Base-by-base conservation (phyloP, 768 basidiomycete genomes). In the Phaffia australis region DNA sequence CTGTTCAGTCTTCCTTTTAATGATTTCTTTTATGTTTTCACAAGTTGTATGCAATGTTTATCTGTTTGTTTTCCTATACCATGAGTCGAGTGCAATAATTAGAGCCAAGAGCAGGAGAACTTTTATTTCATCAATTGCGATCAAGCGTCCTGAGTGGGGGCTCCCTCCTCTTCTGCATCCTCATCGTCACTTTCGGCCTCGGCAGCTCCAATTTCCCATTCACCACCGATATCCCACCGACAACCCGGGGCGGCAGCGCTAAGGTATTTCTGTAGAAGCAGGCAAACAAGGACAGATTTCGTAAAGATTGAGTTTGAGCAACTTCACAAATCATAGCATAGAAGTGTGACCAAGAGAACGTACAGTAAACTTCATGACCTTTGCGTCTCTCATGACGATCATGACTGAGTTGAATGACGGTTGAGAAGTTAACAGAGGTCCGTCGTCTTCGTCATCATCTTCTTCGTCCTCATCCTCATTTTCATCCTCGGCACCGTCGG, bases 221-320 rank as follows among this genome's bases (percentile, higher is more conserved):
- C 94, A 3, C 85, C 86, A 69, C 85, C 89, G 15, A 97, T 78
- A 74, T 98, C 94, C 91, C 91, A 98, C 63, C 94, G 80, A 32
- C 89, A 91, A 11, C 91, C 89, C 60, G 85, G 83, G 0, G 94
- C 94, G 1, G 85, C 84, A 19, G 88, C 89, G 30, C 87, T 88
- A 23, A 97, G 83, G 72, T 98, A 98, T 75, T 97, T 98, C 70
- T 93, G 35, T 42, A 5, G 35, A 11, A 42, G 35, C 35, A 42
- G 11, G 11, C 35, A 4, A 11, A 42, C 11, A 11, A 42, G 35
- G 11, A 11, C 35, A 11, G 4, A 11, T 42, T 42, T 42, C 11
- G 35, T 42, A 11, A 42, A 42, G 35, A 42, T 4, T 42, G 6
- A 42, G 35, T 42, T 11, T 42, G 11, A 11, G 11, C 35, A 11